Evolutionary conservation across 2,329 filamentous ascomycete species (phyloP), one percentile per base, ranked within the genome.

Genomic region (Botrytis hyacinthi): DNA sequence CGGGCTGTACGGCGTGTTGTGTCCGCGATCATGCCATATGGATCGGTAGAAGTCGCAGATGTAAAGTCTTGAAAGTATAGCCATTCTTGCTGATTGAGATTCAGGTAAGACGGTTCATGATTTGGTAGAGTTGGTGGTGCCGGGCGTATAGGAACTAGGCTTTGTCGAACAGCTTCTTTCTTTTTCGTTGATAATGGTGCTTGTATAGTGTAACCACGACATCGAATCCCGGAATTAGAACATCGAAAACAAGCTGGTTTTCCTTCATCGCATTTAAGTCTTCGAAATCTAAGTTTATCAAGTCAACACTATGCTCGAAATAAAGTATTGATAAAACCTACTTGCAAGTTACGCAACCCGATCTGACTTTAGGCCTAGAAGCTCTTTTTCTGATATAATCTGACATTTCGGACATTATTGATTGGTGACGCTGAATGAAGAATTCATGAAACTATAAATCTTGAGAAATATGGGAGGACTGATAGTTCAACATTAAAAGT

Each of bases 251-350:
- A 80, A 37, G 74, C 75, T 18, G 78, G 78, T 48, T 75, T 76
- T 35, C 77, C 78, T 67, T 80, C 78, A n/a, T 76, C 78, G 44
- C 78, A 80, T 74, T 80, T 80, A 9, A 80, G 73, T 74, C 78
- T 76, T 63, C 79, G 73, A 51, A 80, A 79, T 72, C 78, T 79
- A 42, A 46, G 35, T 44, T 37, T 54, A 46, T 67, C 18, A 62
- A 62, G 44, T 48, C 20, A 54, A 60, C 26, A 37, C 37, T 60
- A 20, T 57, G 42, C 32, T 46, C n/a, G 3, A 9, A 32, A 51
- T 20, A 51, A n/a, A 22, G 40, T 46, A 12, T 57, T 10, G 42
- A 59, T n/a, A 35, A n/a, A 35, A 10, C 62, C n/a, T 62, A 89
- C 71, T 74, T 71, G 73, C 29, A 66, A 44, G 68, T 40, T 35